Evolutionary conservation across 2,329 filamentous ascomycete genomes (phyloP).

Genomic region (Lachnellula hyalina): DNA sequence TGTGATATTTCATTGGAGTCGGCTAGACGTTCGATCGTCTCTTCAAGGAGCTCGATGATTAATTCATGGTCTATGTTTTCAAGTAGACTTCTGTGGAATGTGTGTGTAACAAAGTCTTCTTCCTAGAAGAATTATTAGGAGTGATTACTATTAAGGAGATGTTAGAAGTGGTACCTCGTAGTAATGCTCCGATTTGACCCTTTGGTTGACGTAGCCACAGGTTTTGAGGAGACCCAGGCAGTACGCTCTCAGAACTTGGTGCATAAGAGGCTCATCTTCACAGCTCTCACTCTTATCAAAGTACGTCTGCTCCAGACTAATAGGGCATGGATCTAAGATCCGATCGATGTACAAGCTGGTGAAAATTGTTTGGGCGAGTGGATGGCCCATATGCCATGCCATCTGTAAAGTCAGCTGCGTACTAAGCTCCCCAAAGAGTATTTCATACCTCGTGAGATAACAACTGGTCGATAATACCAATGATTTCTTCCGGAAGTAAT

Average conservation of each 20-base stretch:
- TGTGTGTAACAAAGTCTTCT: constrained; percentile 93
- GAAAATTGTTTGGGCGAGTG: constrained; percentile 88
- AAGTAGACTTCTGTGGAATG: constrained; percentile 76
- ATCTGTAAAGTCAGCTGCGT: constrained; percentile 49
- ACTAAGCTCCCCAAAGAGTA: neutral
- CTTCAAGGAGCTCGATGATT: constrained; percentile 27
- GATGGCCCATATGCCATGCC: constrained; percentile 95
- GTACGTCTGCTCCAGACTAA: constrained; percentile 43
- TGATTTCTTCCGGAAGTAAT: constrained; percentile 69
- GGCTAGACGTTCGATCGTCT: constrained; percentile 29
- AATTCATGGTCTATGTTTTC: constrained; percentile 50
- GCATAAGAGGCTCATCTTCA: constrained; percentile 42
- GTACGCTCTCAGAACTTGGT: constrained; percentile 72
- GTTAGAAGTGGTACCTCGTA: constrained; percentile 64
- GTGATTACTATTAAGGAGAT: neutral
- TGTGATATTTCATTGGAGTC: constrained; percentile 26
- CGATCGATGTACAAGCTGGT: constrained; percentile 88
- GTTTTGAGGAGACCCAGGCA: constrained; percentile 80
- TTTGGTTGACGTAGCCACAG: constrained; percentile 71
- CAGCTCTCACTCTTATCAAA: constrained; percentile 23
- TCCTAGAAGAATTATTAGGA: constrained; percentile 50
- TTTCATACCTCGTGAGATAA: constrained; percentile 74
- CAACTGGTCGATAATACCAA: constrained; percentile 92
- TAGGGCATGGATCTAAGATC: constrained; percentile 66
- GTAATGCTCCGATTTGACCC: constrained; percentile 77